phyloP scores from a whole-genome alignment of 2,329 filamentous ascomycete species.

The Penicillium polonicum region DNA sequence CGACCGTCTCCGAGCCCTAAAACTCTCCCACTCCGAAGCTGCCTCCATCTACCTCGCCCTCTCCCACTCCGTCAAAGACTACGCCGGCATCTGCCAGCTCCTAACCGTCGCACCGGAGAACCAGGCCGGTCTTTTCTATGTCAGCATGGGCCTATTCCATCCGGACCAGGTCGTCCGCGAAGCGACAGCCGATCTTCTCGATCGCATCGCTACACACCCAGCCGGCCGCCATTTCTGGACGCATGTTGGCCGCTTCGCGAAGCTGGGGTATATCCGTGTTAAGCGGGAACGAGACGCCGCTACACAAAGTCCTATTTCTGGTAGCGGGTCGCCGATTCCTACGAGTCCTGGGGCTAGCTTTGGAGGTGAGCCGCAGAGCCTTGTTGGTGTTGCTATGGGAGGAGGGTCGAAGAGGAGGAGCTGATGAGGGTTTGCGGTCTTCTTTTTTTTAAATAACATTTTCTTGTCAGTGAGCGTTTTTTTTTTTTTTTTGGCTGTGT shows the following conservation, averaged over 20 bases:
- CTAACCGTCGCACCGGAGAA: constrained; percentile 80
- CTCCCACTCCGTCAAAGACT: constrained; percentile 70
- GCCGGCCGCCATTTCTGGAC: constrained; percentile 93
- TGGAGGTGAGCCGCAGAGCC: constrained; percentile 34
- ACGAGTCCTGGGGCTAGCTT: constrained; percentile 23
- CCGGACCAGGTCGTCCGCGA: constrained; percentile 76
- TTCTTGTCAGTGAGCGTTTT: constrained; percentile 7
- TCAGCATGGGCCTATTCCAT: constrained; percentile 89
- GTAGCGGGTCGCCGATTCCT: constrained; percentile 15
- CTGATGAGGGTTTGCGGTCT: constrained; percentile 15
- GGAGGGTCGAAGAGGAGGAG: constrained; percentile 27
- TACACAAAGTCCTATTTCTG: constrained; percentile 25
- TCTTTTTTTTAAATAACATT: not conserved
- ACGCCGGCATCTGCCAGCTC: constrained; percentile 82
- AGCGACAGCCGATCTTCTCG: constrained; percentile 74
- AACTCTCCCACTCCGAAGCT: constrained; percentile 71
- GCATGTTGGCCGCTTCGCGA: constrained; percentile 80
- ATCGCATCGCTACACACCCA: constrained; percentile 79
- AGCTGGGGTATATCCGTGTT: constrained; percentile 78
- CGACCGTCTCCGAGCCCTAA: constrained; percentile 80
- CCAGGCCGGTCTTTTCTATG: constrained; percentile 84
- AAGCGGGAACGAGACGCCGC: constrained; percentile 58
- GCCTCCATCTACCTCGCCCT: constrained; percentile 84
- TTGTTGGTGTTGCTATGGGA: constrained; percentile 39
- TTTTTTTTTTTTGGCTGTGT: not conserved